These are phyloP conservation scores for Angomonas deanei DNA, from an alignment of 208 protist genomes.

Conservation along the genomic window DNA sequence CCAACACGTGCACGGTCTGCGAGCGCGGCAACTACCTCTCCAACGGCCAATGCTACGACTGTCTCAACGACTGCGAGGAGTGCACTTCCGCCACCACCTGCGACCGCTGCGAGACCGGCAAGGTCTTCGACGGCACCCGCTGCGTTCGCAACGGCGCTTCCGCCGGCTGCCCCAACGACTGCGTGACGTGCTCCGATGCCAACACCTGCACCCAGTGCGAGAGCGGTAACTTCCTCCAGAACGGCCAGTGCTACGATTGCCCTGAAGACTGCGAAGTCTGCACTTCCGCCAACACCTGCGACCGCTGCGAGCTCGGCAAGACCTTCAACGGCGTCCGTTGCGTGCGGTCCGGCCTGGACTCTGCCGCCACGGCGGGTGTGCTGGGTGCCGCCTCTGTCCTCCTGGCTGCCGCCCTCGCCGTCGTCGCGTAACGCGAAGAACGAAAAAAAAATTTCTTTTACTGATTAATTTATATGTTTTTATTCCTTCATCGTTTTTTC, in stretches of 20 bases:
- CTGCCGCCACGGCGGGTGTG: no score
- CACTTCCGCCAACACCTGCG: not conserved
- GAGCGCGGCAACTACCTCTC: not conserved
- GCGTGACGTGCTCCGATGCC: not conserved
- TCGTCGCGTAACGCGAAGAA: no score
- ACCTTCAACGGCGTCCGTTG: not conserved
- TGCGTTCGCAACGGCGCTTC: not conserved
- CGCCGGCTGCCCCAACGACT: not conserved
- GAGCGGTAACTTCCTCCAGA: not conserved
- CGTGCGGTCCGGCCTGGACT: no score
- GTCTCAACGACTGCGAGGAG: not conserved
- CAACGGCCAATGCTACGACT: not conserved
- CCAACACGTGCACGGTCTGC: not conserved
- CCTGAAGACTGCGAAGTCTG: not conserved
- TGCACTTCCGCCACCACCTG: not conserved
- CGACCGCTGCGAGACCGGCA: not conserved
- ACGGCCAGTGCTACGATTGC: not conserved
- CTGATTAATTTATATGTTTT: no score
- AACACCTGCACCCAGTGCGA: not conserved
- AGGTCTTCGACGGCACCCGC: not conserved
- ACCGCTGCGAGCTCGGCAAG: not conserved
- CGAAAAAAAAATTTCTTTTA: no score
- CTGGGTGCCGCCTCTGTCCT: no score
- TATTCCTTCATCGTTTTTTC: no score
- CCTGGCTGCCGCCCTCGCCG: no score